These are phyloP conservation scores for Dimocarpus longan DNA, from an alignment of 345 rosid genomes.

Conservation along the genomic window DNA sequence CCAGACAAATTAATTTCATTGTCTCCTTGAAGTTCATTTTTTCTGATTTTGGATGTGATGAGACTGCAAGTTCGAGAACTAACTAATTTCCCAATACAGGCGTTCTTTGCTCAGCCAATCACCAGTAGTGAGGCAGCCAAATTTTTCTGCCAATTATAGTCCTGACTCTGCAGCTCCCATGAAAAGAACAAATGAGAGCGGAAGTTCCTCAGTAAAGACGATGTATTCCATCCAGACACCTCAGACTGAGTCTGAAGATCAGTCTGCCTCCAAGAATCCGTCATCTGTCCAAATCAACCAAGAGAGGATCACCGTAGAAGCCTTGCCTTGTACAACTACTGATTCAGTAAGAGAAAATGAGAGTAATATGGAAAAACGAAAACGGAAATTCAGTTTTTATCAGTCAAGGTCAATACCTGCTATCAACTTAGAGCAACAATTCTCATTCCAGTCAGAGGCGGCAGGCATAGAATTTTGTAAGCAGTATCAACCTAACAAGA, in stretches of 20 bases:
- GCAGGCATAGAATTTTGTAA: slow-evolving; percentile 28
- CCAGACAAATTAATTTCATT: neutral
- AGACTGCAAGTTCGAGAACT: slow-evolving; percentile 10
- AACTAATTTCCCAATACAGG: slow-evolving; percentile 40
- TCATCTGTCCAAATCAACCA: slow-evolving; percentile 30
- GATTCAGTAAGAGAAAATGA: slow-evolving; percentile 30
- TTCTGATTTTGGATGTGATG: slow-evolving; percentile 8
- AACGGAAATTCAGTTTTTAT: slow-evolving; percentile 54
- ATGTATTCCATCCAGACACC: slow-evolving; percentile 42
- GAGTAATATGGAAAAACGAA: slow-evolving; percentile 38
- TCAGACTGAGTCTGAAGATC: slow-evolving; percentile 28
- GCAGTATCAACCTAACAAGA: slow-evolving; percentile 23
- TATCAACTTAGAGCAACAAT: slow-evolving; percentile 61
- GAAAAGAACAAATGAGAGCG: slow-evolving; percentile 35
- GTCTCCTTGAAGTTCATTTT: neutral
- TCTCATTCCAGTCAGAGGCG: slow-evolving; percentile 33
- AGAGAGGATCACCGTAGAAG: slow-evolving; percentile 30
- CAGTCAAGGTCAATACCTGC: slow-evolving; percentile 44
- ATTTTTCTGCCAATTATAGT: slow-evolving; percentile 33
- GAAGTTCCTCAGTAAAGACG: slow-evolving; percentile 47
- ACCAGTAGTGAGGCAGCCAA: slow-evolving; percentile 52
- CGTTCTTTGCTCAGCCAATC: slow-evolving; percentile 94
- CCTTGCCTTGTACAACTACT: slow-evolving; percentile 23
- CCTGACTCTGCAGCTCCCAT: slow-evolving; percentile 39
- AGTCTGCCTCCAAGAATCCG: slow-evolving; percentile 25